phyloP scores from a whole-genome alignment of 768 basidiomycete species.

The Pleurotus cornucopiae region DNA sequence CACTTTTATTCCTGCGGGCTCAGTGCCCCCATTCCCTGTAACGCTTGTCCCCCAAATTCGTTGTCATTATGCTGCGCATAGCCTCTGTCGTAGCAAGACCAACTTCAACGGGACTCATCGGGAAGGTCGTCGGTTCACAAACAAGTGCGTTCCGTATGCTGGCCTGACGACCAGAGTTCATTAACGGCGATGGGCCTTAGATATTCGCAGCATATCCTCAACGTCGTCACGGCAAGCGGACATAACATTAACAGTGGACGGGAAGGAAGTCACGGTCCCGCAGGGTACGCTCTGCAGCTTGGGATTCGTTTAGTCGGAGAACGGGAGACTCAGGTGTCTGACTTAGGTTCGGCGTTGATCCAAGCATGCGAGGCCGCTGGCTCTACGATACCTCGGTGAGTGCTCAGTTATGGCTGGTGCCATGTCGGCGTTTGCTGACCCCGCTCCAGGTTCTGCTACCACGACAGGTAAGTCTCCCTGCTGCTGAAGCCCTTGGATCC shows the following conservation, averaged over 20 bases:
- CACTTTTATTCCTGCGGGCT: constrained; percentile 26
- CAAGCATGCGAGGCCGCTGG: constrained; percentile 94
- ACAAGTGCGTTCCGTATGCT: neutral
- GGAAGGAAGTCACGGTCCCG: constrained; percentile 95
- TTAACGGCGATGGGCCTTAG: constrained; percentile 25
- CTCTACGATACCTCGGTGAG: constrained; percentile 72
- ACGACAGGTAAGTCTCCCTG: constrained; percentile 59
- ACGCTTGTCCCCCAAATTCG: constrained; percentile 17
- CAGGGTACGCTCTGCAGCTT: constrained; percentile 60
- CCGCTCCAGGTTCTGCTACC: constrained; percentile 68
- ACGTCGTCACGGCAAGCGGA: constrained; percentile 66
- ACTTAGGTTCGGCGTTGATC: constrained; percentile 84
- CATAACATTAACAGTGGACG: constrained; percentile 92
- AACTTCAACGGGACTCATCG: constrained; percentile 65
- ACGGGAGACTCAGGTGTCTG: neutral
- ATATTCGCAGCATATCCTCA: constrained; percentile 60
- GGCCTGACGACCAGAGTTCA: neutral
- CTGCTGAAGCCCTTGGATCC: neutral
- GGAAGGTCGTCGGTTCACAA: constrained; percentile 33
- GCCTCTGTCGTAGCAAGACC: constrained; percentile 59
- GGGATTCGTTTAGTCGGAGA: neutral
- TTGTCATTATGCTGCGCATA: constrained; percentile 57
- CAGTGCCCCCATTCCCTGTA: constrained; percentile 24
- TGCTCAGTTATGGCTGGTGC: constrained; percentile 4
- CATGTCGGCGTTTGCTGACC: constrained; percentile 13